Percentiles rank a stretch among this genome's conserved stretches.
phyloP scores from a whole-genome alignment of 805 yeast genomes.

The Spathaspora arborariae region DNA sequence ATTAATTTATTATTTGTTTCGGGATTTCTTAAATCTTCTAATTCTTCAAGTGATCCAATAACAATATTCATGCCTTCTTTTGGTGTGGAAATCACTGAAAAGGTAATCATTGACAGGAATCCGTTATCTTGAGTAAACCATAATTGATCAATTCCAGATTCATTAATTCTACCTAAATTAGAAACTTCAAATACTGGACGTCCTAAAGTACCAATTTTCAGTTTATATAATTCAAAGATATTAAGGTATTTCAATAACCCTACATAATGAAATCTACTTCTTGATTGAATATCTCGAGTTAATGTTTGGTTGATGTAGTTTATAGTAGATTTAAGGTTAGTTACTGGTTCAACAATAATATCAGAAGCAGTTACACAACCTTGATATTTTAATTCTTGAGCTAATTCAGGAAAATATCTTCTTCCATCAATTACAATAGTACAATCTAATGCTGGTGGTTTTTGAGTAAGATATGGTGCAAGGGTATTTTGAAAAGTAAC shows the following conservation, averaged over 20 bases:
- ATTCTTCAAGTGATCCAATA: constrained; percentile 11
- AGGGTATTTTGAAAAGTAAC: constrained; percentile 13
- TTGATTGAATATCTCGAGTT: constrained; percentile 7
- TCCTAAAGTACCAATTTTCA: constrained; percentile 9
- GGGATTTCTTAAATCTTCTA: constrained; percentile 5
- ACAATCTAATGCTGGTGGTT: background rate
- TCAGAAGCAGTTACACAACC: constrained; percentile 12
- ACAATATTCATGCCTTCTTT: constrained; percentile 15
- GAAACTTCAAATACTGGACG: constrained; percentile 16
- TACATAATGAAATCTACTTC: constrained; percentile 9
- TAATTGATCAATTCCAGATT: constrained; percentile 9
- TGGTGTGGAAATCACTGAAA: constrained; percentile 12
- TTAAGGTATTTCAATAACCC: constrained; percentile 13
- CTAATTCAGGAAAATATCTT: constrained; percentile 12
- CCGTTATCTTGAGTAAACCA: constrained; percentile 19
- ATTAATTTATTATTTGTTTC: constrained; percentile 4
- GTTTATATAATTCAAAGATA: constrained; percentile 8
- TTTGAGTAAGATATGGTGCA: constrained; percentile 6
- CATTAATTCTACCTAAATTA: constrained; percentile 15
- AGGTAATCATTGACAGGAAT: constrained; percentile 9
- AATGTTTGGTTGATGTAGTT: background rate
- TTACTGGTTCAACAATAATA: constrained; percentile 7
- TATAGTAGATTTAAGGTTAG: background rate
- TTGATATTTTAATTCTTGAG: constrained; percentile 6
- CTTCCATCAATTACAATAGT: constrained; percentile 14